Base-by-base conservation (phyloP, 2,329 filamentous ascomycete species). In the Gnomoniopsis smithogilvyi region DNA sequence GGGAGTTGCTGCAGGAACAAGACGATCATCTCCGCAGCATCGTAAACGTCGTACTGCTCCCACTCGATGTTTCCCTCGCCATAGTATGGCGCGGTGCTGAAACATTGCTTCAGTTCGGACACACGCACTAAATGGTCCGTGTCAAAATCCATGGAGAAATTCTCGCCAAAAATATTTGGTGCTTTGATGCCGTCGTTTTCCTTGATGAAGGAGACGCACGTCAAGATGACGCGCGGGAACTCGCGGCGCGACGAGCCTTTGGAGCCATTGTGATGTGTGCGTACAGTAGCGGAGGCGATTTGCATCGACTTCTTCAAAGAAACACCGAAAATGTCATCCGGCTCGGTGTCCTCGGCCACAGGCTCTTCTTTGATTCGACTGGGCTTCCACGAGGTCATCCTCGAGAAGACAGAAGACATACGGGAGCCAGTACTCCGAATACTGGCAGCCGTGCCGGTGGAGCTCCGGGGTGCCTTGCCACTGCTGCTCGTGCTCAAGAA, bases 151-250 rank as follows among this genome's bases (percentile, higher is more conserved):
- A 33, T 52, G 2, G 56, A 38, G 48, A 46, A 38, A 26, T 59
- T 53, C 26, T 70, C 67, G 49, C 71, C 74, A 51, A 78, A 78
- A 46, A 78, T 66, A 58, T 74, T 68, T 0, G 73, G 73, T 15
- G 70, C 69, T 6, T 65, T 62, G 4, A 76, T 56, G 1, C 71
- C 74, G 54, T 68, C 67, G 38, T 70, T 67, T 24, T 70, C 62
- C 56, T 66, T 72, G 61, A 77, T 64, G 60, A 74, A 76, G 54
- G 68, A 68, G 58, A 68, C 70, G 64, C 75, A 78, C 49, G 72
- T 72, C 50, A 76, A 70, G 50, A 78, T 67, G 63, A 73, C 76
- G 17, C 78, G 65, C 6, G 76, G 76, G 59, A 78, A 78, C 11
- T 74, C 73, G 26, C 73, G 71, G 34, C 70, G 68, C 17, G 73